Conservation (phyloP, 495 filamentous ascomycete species). For the Tuber aestivum region DNA sequence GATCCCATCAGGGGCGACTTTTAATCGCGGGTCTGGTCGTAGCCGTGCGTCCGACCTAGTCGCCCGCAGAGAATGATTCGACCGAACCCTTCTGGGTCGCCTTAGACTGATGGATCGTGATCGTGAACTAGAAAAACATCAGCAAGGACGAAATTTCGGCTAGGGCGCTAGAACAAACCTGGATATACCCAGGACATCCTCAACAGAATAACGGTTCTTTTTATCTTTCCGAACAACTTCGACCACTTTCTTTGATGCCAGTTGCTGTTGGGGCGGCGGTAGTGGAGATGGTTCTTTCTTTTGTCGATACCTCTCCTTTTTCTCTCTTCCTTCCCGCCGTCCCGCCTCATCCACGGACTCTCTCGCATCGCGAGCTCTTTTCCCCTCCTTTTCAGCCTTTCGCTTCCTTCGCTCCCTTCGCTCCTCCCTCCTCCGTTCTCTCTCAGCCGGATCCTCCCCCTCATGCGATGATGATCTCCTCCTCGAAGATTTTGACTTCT, state of each 20-base stretch:
- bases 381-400: conserved; percentile 34
- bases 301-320: conserved; percentile 22
- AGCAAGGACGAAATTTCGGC: not conserved
- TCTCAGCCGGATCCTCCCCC: conserved; percentile 31
- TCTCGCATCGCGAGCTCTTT: conserved; percentile 9
- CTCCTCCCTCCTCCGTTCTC: conserved; percentile 33
- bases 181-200: not conserved
- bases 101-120: not conserved
- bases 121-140: not conserved
- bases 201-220: not conserved
- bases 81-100: not conserved
- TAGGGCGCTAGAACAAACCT: not conserved
- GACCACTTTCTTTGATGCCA: not conserved
- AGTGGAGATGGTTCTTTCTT: conserved; percentile 11
- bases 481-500: conserved; percentile 30
- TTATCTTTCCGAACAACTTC: not conserved
- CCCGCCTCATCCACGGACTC: conserved; percentile 28
- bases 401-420: conserved; percentile 30
- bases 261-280: not conserved
- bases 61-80: not conserved
- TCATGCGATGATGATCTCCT: conserved; percentile 21
- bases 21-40: not conserved
- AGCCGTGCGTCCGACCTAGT: not conserved
- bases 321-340: conserved; percentile 18
- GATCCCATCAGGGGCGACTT: conserved; percentile 16